Base-by-base conservation (phyloP, 2,329 filamentous ascomycete genomes). In the Colletotrichum tanaceti region DNA sequence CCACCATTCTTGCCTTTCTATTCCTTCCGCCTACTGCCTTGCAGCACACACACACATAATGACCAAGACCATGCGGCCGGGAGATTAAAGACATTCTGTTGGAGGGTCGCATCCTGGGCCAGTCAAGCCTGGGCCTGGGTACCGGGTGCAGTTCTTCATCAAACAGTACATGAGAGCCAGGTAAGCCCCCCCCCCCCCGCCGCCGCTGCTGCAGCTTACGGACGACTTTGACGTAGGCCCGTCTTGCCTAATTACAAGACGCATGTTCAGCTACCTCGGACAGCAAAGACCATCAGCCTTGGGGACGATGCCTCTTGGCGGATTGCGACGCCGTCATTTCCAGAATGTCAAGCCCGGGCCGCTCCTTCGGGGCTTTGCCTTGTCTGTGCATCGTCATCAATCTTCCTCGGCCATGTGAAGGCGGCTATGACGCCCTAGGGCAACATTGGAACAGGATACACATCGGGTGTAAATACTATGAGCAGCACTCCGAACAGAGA, bases 261-360 rank as follows among this genome's bases (percentile, higher is more conserved):
- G 22, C 32, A 11, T 10, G 18, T 13, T 20, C 28, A 22, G 18
- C 16, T 32, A 59, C 10, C 44, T 28, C 53, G 32, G 14, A 38
- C 43, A 10, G 14, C 43, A 11, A 28, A 38, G 41, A 39, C n/a
- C 35, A 59, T n/a, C n/a, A n/a, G 28, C 28, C 50, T 44, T 57
- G 55, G 54, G 47, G 61, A 28, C 28, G 18, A 46, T 64, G 39
- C 18, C 32, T n/a, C 54, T 44, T 55, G 65, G 65, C 62, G 35
- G 28, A 18, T 22, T 68, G 65, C 62, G 49, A 68, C 49, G 38
- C 35, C 55, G 44, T 68, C 62, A 65, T 65, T 60, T 68, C 65
- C 65, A 68, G 60, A 54, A 54, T 24, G 22, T 41, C 47, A 58
- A n/a, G 61, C 54, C 54, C 54, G 35, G 41, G 53, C 22, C 35